Conservation (phyloP, 768 basidiomycete genomes). For the Saitozyma podzolica region DNA sequence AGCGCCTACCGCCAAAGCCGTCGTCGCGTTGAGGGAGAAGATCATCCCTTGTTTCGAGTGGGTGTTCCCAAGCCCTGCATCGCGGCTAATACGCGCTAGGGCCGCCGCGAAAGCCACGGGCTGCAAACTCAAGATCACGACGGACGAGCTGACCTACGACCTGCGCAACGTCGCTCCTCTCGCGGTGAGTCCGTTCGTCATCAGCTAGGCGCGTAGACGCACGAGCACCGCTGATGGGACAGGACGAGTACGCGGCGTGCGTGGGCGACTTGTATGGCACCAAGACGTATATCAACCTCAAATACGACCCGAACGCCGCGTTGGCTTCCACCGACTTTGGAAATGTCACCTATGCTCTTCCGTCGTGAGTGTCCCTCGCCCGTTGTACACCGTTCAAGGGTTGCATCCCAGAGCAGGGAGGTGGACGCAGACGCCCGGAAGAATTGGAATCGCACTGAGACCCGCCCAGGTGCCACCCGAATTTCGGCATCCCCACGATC, state of each 20-base stretch:
- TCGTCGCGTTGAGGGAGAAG: constrained; percentile 2
- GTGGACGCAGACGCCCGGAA: too few relatives aligned
- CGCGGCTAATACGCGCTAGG: constrained; percentile 12
- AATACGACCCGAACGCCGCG: background rate
- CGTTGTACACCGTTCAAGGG: background rate
- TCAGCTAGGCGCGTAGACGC: background rate
- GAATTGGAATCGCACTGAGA: background rate
- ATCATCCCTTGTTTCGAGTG: constrained; percentile 14
- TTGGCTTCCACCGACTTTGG: constrained; percentile 31
- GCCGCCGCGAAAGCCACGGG: constrained; percentile 32
- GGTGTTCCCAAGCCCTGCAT: background rate
- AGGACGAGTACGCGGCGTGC: constrained; percentile 5
- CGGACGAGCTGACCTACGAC: constrained; percentile 20
- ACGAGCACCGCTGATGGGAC: background rate
- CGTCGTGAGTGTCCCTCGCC: background rate
- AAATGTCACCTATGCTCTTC: constrained; percentile 12
- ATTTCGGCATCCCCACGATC: constrained; percentile 19
- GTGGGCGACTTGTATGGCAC: constrained; percentile 15
- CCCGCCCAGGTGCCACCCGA: constrained; percentile 11
- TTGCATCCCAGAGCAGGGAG: too few relatives aligned
- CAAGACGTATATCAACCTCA: constrained; percentile 16
- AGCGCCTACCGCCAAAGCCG: constrained; percentile 34
- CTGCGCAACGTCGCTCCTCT: constrained; percentile 15
- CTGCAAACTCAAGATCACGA: constrained; percentile 25
- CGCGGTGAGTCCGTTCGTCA: constrained; percentile 4